Base-by-base conservation (phyloP, 441 rosid species). In the Euphorbia celastroides region DNA sequence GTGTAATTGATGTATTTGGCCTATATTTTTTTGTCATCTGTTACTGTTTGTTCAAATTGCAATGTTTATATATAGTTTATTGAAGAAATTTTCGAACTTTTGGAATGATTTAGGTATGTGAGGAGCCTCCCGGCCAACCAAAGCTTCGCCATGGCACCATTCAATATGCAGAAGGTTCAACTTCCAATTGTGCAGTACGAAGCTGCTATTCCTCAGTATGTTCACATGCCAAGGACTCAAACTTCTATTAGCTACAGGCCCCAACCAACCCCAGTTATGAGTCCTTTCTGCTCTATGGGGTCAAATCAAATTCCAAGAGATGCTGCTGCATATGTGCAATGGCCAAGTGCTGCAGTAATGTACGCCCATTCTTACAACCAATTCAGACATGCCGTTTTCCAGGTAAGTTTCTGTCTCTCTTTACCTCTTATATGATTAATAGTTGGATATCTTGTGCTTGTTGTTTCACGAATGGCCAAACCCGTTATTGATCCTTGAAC, bases 361-460 rank as follows among this genome's bases (percentile, higher is more conserved):
- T 86, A 91, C 81, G 85, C 97, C 7, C 95, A 93, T 74, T 84
- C 99, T 2, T 89, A 91, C 62, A 93, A 89, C 32, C 97, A 89
- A 75, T 78, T 91, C 63, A 83, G 88, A 74, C 89, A 83, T 65
- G 86, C 84, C 56, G 82, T 85, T 60, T 85, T 93, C 80, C 99
- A 89, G 95, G 99, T 93, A 75, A 20, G 7, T 10, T 26, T 44
- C 26, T 16, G 30, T 9, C 2, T 22, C 9, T n/a, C n/a, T n/a
- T n/a, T n/a, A n/a, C n/a, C n/a, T n/a, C n/a, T n/a, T n/a, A n/a
- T n/a, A n/a, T n/a, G n/a, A n/a, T n/a, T n/a, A n/a, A n/a, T n/a
- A n/a, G n/a, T n/a, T n/a, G n/a, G n/a, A n/a, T n/a, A n/a, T n/a
- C n/a, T n/a, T n/a, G n/a, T n/a, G n/a, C n/a, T n/a, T n/a, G n/a